Conservation (phyloP, 805 yeast genomes). For the Teunomyces funiuensis region DNA sequence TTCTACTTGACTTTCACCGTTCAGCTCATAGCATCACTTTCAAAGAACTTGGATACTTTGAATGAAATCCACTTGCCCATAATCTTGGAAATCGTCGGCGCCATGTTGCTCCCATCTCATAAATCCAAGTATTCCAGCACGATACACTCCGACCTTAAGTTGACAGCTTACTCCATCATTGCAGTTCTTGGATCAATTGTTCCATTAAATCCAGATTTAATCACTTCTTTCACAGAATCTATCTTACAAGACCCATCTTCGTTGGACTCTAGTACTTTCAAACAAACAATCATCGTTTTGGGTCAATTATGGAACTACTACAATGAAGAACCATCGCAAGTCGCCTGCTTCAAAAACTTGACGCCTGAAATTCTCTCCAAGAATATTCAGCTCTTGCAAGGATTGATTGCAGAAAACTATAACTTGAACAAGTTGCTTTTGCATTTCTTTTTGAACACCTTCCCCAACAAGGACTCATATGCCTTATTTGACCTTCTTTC, state of each 20-base stretch:
- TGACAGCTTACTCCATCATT: slow-evolving; percentile 80
- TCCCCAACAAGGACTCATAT: slow-evolving; percentile 20
- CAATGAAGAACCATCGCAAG: slow-evolving; percentile 15
- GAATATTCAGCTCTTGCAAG: slow-evolving; percentile 8
- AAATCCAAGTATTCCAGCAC: slow-evolving; percentile 18
- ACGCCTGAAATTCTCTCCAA: slow-evolving; percentile 23
- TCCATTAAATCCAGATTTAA: slow-evolving; percentile 45
- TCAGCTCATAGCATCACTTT: slow-evolving; percentile 64
- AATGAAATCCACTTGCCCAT: slow-evolving; percentile 52
- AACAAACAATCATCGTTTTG: slow-evolving; percentile 38
- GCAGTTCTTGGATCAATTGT: slow-evolving; percentile 75
- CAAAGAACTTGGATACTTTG: slow-evolving; percentile 44
- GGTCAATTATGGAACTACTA: slow-evolving; percentile 40
- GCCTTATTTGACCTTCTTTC: slow-evolving; percentile 24
- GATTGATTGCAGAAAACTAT: slow-evolving; percentile 24
- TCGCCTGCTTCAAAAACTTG: slow-evolving; percentile 20
- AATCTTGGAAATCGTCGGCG: slow-evolving; percentile 58
- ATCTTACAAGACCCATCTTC: slow-evolving; percentile 27
- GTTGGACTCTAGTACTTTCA: slow-evolving; percentile 19
- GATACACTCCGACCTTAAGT: slow-evolving; percentile 56
- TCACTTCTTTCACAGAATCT: slow-evolving; percentile 33
- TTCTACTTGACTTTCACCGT: slow-evolving; percentile 76
- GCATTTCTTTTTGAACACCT: slow-evolving; percentile 26
- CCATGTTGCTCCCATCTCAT: slow-evolving; percentile 39
- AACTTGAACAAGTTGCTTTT: slow-evolving; percentile 31